phyloP scores from a whole-genome alignment of 2,329 filamentous ascomycete genomes.

The Nemania abortiva region DNA sequence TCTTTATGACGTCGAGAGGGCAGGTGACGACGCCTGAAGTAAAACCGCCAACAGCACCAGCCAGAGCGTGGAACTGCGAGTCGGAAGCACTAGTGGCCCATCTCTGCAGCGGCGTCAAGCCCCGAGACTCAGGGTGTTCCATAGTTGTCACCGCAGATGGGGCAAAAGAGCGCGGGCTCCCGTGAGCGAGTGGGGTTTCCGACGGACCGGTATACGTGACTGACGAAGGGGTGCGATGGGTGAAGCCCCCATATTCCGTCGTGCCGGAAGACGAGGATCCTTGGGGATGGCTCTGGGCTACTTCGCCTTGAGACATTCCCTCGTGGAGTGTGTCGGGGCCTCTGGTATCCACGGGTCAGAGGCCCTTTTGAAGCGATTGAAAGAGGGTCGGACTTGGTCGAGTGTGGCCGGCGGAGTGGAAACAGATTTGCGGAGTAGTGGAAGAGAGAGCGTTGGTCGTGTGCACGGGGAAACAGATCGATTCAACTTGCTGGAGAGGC shows the following conservation, averaged over 20 bases:
- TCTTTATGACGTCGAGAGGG: slow-evolving; percentile 98
- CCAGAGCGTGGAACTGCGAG: slow-evolving; percentile 81
- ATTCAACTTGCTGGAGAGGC: slow-evolving; percentile 10
- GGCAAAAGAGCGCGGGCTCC: slow-evolving; percentile 28
- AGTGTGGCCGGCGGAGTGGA: slow-evolving; percentile 26
- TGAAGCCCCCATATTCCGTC: slow-evolving; percentile 54
- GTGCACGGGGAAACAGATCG: slow-evolving; percentile 19
- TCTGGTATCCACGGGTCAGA: slow-evolving; percentile 41
- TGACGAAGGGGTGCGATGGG: slow-evolving; percentile 45
- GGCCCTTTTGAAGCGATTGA: slow-evolving; percentile 40
- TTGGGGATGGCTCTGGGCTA: slow-evolving; percentile 52
- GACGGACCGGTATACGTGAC: slow-evolving; percentile 47
- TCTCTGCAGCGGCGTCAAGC: slow-evolving; percentile 62
- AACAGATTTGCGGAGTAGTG: slow-evolving; percentile 33
- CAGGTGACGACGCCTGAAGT: slow-evolving; percentile 95
- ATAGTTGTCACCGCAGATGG: slow-evolving; percentile 47
- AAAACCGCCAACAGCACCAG: slow-evolving; percentile 89
- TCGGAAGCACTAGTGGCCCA: slow-evolving; percentile 70
- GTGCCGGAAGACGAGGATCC: slow-evolving; percentile 44
- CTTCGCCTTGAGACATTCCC: slow-evolving; percentile 66
- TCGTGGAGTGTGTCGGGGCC: slow-evolving; percentile 37
- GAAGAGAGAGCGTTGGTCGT: slow-evolving; percentile 21
- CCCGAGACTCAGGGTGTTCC: slow-evolving; percentile 48
- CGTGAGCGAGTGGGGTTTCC: slow-evolving; percentile 37
- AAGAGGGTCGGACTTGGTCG: slow-evolving; percentile 27